These are phyloP conservation scores for Grosmannia huntii DNA, from an alignment of 2,329 filamentous ascomycete genomes.

Conservation along the genomic window DNA sequence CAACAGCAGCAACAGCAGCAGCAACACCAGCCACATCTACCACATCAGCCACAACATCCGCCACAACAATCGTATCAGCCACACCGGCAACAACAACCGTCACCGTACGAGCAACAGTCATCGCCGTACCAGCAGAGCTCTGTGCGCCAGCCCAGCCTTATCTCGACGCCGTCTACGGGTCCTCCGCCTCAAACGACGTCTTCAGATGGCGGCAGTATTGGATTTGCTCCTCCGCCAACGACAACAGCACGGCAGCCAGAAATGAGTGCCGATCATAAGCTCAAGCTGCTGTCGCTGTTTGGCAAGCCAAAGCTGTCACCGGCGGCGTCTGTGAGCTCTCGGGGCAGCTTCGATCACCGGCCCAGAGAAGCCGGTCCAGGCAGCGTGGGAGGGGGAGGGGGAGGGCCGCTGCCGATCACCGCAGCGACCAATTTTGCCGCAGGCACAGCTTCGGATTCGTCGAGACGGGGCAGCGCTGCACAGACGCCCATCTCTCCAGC, in stretches of 20 bases:
- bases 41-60: not conserved
- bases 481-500: slow-evolving; percentile 50
- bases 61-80: not conserved
- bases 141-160: not conserved
- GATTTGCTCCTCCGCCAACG: not conserved
- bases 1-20: not conserved
- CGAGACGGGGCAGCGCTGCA: slow-evolving; percentile 25
- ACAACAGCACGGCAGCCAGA: slow-evolving; percentile 14
- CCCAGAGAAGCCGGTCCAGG: not conserved
- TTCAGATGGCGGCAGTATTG: not conserved
- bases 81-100: not conserved
- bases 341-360: not conserved
- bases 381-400: not conserved
- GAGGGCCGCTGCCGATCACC: not conserved
- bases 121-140: not conserved
- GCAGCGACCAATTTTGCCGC: not conserved
- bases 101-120: not conserved
- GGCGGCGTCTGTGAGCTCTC: slow-evolving; percentile 8
- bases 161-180: not conserved
- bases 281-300: slow-evolving; percentile 48
- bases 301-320: slow-evolving; percentile 28
- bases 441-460: slow-evolving; percentile 16
- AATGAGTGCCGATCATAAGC: slow-evolving; percentile 28
- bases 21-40: not conserved
- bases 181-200: not conserved